Evolutionary conservation across 2,329 filamentous ascomycete species (phyloP).

Genomic region (Peltaster fructicola): DNA sequence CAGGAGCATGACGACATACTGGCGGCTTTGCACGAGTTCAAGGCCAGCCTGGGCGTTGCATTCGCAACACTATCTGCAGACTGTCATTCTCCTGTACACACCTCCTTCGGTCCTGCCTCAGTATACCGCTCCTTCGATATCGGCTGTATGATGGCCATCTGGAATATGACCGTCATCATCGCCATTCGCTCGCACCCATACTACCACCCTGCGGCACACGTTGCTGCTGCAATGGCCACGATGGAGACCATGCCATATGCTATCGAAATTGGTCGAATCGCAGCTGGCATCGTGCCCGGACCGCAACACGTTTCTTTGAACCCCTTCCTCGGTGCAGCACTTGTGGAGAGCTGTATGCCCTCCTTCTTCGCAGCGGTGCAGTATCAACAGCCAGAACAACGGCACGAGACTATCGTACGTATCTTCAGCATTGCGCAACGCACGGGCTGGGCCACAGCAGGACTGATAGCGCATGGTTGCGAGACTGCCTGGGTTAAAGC

Average conservation of each 20-base stretch:
- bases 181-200: constrained; percentile 67
- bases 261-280: constrained; percentile 61
- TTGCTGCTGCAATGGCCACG: constrained; percentile 65
- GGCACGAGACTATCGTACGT: constrained; percentile 58
- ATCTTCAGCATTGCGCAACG: constrained; percentile 59
- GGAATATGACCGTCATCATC: constrained; percentile 69
- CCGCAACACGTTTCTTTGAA: constrained; percentile 42
- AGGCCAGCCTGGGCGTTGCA: constrained; percentile 47
- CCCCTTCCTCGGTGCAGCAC: constrained; percentile 59
- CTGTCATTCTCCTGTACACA: constrained; percentile 39
- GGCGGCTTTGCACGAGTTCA: constrained; percentile 50
- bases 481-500: constrained; percentile 71
- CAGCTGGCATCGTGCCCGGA: constrained; percentile 44
- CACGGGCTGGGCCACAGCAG: constrained; percentile 75
- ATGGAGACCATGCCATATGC: constrained; percentile 53
- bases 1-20: constrained; percentile 64
- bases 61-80: constrained; percentile 62
- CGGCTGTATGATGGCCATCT: constrained; percentile 72
- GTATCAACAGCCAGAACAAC: constrained; percentile 53
- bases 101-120: constrained; percentile 67
- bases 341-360: constrained; percentile 67
- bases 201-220: constrained; percentile 83
- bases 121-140: constrained; percentile 80
- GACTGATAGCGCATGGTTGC: constrained; percentile 65
- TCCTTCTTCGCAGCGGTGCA: constrained; percentile 78